A percentile compares a stretch with the other conserved stretches of the same genome.
Evolutionary conservation across 768 basidiomycete species (phyloP).

Genomic region (Leccinum barrowsii): DNA sequence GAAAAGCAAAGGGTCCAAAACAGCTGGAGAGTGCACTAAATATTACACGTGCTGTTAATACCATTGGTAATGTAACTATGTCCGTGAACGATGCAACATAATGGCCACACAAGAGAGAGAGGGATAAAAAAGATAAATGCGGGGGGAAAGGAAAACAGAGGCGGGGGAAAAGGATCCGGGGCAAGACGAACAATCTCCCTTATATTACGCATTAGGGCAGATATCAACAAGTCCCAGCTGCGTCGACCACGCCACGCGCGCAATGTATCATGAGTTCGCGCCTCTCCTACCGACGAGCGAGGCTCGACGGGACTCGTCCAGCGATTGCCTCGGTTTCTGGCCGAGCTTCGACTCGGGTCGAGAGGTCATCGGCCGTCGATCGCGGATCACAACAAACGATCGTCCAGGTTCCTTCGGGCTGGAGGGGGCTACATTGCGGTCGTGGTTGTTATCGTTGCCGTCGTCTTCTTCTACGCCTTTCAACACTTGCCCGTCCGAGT

Average conservation of each 20-base stretch:
- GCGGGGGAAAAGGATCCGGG: neutral
- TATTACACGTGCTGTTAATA: slow-evolving; percentile 29
- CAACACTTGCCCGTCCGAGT: slow-evolving; percentile 51
- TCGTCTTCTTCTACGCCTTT: slow-evolving; percentile 20
- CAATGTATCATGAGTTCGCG: slow-evolving; percentile 20
- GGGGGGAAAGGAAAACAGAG: neutral
- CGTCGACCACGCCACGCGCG: neutral
- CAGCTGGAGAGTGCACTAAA: slow-evolving; percentile 16
- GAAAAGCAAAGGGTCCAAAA: slow-evolving; percentile 17
- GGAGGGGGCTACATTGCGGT: slow-evolving; percentile 27
- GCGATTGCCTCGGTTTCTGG: slow-evolving; percentile 26
- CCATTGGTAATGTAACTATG: slow-evolving; percentile 23
- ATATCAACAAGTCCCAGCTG: slow-evolving; percentile 12
- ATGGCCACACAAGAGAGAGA: slow-evolving; percentile 7
- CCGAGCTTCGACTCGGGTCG: slow-evolving; percentile 21
- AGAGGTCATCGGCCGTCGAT: slow-evolving; percentile 40
- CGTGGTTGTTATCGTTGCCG: neutral
- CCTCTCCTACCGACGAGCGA: slow-evolving; percentile 31
- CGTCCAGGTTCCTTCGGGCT: slow-evolving; percentile 39
- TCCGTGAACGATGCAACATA: slow-evolving; percentile 20
- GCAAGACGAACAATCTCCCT: slow-evolving; percentile 2
- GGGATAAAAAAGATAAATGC: neutral
- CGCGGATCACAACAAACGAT: slow-evolving; percentile 73
- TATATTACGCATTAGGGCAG: slow-evolving; percentile 14
- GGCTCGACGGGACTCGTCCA: slow-evolving; percentile 28